Percentiles rank a stretch among this genome's conserved stretches.
Evolutionary conservation across 2,329 filamentous ascomycete species (phyloP).

Genomic region (Xylaria sp.): DNA sequence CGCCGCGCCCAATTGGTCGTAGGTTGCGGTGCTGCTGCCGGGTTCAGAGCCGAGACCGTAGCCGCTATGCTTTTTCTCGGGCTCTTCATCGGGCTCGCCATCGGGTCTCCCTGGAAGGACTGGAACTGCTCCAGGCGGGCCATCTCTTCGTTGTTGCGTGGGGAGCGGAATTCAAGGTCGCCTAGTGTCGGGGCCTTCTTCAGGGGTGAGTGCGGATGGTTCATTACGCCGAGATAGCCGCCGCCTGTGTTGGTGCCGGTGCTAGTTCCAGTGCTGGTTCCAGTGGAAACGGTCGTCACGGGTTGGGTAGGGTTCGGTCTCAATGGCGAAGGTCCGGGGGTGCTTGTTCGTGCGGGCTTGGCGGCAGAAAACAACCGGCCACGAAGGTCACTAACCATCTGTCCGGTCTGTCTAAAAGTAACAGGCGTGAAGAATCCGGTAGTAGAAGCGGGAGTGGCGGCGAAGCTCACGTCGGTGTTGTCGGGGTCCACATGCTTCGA

Average conservation of each 20-base stretch:
- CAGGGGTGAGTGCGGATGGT: constrained; percentile 74
- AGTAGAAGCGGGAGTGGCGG: constrained; percentile 36
- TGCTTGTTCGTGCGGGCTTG: constrained; percentile 71
- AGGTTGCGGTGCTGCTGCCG: not conserved
- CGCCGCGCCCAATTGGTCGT: constrained; percentile 23
- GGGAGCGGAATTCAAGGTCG: constrained; percentile 46
- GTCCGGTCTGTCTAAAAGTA: constrained; percentile 32
- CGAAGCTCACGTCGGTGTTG: constrained; percentile 30
- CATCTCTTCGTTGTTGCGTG: constrained; percentile 58
- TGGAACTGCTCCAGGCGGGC: constrained; percentile 50
- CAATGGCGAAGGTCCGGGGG: constrained; percentile 51
- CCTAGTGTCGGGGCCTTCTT: constrained; percentile 67
- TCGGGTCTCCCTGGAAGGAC: constrained; percentile 26
- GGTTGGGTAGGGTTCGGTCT: constrained; percentile 21
- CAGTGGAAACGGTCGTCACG: constrained; percentile 22
- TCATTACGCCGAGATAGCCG: constrained; percentile 74
- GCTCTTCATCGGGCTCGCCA: constrained; percentile 28
- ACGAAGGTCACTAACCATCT: constrained; percentile 29
- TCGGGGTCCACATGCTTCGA: constrained; percentile 67
- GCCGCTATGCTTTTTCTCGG: constrained; percentile 27
- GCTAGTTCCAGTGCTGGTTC: constrained; percentile 16
- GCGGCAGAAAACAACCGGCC: constrained; percentile 53
- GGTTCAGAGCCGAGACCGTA: constrained; percentile 15
- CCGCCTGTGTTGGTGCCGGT: constrained; percentile 38
- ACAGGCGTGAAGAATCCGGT: constrained; percentile 39